Evolutionary conservation across 2,329 filamentous ascomycete species (phyloP).

Genomic region (Pseudogymnoascus sp.): DNA sequence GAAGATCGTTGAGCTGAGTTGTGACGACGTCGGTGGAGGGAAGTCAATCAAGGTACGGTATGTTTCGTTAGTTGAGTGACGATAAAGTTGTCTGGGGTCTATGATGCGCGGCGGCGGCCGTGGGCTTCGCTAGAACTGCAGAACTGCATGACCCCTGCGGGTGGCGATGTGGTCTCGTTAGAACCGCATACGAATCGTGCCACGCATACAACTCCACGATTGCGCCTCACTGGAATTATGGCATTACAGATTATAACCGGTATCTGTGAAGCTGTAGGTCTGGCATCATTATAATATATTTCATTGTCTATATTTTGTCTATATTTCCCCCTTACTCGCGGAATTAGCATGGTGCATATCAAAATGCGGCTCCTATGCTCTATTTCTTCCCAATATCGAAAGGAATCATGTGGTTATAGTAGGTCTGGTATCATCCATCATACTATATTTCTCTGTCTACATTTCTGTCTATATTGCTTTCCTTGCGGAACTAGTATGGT

Average conservation of each 20-base stretch:
- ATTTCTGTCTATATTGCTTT: background rate
- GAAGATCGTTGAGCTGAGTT: background rate
- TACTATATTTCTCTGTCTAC: background rate
- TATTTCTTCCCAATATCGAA: too few species aligned
- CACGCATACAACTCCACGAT: background rate
- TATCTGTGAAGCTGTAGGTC: background rate
- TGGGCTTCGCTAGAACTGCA: conserved; percentile 1
- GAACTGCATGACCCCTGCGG: background rate
- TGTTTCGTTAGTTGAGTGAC: conserved; percentile 2
- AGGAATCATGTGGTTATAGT: background rate
- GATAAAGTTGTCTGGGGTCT: conserved; percentile 6
- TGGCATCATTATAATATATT: background rate
- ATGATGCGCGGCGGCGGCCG: background rate
- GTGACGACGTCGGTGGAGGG: background rate
- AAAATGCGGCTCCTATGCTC: too few species aligned
- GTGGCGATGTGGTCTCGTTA: background rate
- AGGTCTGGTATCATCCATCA: background rate
- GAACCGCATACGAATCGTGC: background rate
- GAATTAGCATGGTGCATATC: too few species aligned
- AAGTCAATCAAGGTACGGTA: conserved; percentile 5
- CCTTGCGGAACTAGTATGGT: background rate
- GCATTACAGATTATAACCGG: background rate
- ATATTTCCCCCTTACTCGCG: background rate
- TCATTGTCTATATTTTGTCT: background rate
- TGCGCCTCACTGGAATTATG: background rate